Evolutionary conservation across 2,329 filamentous ascomycete genomes (phyloP).

Genomic region (Hirsutella minnesotensis): DNA sequence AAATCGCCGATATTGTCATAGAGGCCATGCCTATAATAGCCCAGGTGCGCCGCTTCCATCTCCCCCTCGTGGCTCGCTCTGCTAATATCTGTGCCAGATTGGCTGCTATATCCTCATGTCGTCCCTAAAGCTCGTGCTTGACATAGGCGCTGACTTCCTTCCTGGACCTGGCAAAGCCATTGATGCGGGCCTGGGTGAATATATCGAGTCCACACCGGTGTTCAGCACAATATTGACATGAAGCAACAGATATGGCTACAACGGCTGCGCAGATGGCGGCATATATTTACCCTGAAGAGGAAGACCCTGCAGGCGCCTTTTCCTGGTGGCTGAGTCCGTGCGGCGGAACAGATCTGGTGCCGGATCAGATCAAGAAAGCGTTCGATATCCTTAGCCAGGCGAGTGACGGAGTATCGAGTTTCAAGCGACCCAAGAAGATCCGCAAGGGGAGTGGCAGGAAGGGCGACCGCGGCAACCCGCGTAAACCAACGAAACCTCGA

Average conservation of each 20-base stretch:
- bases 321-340: constrained; percentile 4
- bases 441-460: constrained; percentile 1
- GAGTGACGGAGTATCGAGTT: not conserved
- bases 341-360: constrained; percentile 2
- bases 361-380: constrained; percentile 2
- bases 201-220: not conserved
- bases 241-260: not conserved
- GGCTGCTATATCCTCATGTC: constrained; percentile 4
- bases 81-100: not conserved
- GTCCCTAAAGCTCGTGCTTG: not conserved
- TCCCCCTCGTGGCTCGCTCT: not conserved
- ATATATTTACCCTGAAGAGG: constrained; percentile 2
- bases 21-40: not conserved
- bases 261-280: constrained; percentile 1
- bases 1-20: not conserved
- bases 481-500: not conserved
- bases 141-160: not conserved
- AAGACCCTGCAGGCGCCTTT: constrained; percentile 4
- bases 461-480: not conserved
- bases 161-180: not conserved
- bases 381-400: not conserved
- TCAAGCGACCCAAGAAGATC: not conserved
- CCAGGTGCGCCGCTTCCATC: not conserved
- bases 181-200: not conserved
- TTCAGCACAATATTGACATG: not conserved